Evolutionary conservation across 2,329 filamentous ascomycete genomes (phyloP), one percentile per base, ranked within the genome.

Genomic region (Cladosporium oxysporum): DNA sequence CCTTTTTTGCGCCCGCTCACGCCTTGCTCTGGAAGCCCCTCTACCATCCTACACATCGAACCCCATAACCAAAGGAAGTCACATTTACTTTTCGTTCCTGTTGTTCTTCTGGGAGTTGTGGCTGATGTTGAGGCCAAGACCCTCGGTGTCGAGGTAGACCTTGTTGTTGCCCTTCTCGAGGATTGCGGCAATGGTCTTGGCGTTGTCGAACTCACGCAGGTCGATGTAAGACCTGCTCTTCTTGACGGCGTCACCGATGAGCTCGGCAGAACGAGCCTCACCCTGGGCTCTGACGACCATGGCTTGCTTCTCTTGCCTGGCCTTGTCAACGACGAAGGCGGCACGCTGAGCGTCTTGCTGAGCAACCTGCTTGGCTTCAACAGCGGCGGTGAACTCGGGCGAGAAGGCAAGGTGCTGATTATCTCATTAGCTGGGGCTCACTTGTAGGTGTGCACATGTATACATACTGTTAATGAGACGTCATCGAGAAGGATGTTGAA

Each of bases 211-310:
- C 85, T 96, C 95, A 83, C 96, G 92, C 77, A 99, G 87, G 81
- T 98, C 95, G 70, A 99, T 88, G 79, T 99, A 99, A 71, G 92
- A 91, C 83, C 93, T 91, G 84, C 87, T 96, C 90, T 98, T 99
- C 91, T 98, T 99, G 88, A 99, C 96, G 68, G 95, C 95, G 62
- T 99, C 95, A 81, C 95, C 95, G 76, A 99, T 97, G 70, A 99
- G 89, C 83, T 99, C 93, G 57, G 95, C 95, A 47, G 95, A 98
- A 71, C 95, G 91, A 59, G 95, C 95, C 83, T 99, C 95, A 92
- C 95, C 95, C 88, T 98, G 95, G 4, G 95, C 95, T 82, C 93
- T 92, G 77, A 99, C 95, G 65, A 99, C 93, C 84, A 93, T 97
- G 74, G 95, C 95, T 83, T 99, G 95, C 86, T 99, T 99, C 87